These are phyloP conservation scores for Osmozyma mogii DNA, from an alignment of 805 yeast species.

Conservation along the genomic window DNA sequence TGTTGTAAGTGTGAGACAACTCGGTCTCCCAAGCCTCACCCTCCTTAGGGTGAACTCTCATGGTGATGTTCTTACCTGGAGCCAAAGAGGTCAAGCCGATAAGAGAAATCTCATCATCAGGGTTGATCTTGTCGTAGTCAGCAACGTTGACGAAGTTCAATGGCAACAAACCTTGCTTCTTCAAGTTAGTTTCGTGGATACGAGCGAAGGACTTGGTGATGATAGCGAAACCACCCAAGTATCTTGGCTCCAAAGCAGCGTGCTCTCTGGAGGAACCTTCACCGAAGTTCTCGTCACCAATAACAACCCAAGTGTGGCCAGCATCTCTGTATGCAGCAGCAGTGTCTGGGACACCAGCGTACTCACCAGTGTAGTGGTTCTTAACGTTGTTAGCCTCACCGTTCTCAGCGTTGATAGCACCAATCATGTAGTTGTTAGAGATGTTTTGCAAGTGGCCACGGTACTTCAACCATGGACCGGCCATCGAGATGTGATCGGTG, in stretches of 20 bases:
- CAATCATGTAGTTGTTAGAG: conserved; percentile 98
- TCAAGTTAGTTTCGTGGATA: conserved; percentile 98
- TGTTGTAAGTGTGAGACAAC: conserved; percentile 93
- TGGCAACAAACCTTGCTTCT: conserved; percentile 98
- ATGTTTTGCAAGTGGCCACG: conserved; percentile 99
- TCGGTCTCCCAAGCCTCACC: conserved; percentile 84
- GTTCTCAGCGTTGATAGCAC: conserved; percentile 96
- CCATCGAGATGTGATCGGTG: conserved; percentile 99
- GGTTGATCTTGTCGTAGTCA: conserved; percentile 90
- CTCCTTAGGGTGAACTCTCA: conserved; percentile 65
- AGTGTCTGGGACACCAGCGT: conserved; percentile 94
- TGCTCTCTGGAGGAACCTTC: conserved; percentile 99
- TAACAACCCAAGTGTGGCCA: conserved; percentile 92
- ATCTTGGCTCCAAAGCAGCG: conserved; percentile 99
- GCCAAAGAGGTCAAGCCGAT: conserved; percentile 77
- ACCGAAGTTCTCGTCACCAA: conserved; percentile 98
- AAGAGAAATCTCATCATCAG: conserved; percentile 83
- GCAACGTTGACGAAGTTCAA: conserved; percentile 84
- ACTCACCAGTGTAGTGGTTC: conserved; percentile 87
- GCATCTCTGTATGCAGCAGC: conserved; percentile 91
- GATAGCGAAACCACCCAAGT: conserved; percentile 96
- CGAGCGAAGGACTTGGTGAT: conserved; percentile 97
- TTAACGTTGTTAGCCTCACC: conserved; percentile 86
- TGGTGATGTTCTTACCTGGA: conserved; percentile 84
- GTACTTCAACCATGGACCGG: conserved; percentile 99